Evolutionary conservation across 2,329 filamentous ascomycete genomes (phyloP), one percentile per base, ranked within the genome.

Genomic region (Colletotrichum sp.): DNA sequence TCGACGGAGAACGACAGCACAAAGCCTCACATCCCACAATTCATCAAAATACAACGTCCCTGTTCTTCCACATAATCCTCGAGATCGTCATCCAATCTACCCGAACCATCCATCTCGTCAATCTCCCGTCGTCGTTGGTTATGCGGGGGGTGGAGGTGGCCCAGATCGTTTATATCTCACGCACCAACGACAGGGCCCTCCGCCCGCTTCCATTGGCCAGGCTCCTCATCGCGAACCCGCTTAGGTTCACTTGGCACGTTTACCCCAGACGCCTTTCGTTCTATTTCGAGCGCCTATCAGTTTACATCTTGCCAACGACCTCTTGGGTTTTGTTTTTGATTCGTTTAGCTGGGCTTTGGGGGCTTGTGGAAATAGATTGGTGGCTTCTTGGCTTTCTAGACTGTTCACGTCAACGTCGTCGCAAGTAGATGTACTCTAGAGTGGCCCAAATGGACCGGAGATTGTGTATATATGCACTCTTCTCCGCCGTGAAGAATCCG

Each of bases 401-500:
- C 25, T n/a, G 16, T 67, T n/a, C 8, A 56, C 66, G 60, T 39
- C 55, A 43, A 22, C 48, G 25, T 15, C 34, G 60, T 58, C 52
- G 55, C 72, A 66, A 27, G 55, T 72, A 67, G 10, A 75, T 16
- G 15, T 16, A 4, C 15, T 7, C 8, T 39, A 43, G 16, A n/a
- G 52, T 56, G 27, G 8, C 36, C 62, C 36, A 67, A 9, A 22
- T n/a, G 15, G 5, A 39, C 22, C 18, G 28, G 73, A 75, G 18
- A 73, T 75, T 73, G 58, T 64, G n/a, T 75, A 75, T 68, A 75
- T 71, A 61, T 71, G 72, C 68, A 60, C 36, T 15, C 30, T 39
- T 52, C 34, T 39, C 66, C 72, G 10, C 43, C 22, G 6, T 0
- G 43, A 48, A n/a, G 10, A 22, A 22, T n/a, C 43, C 6, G 9